Base-by-base conservation (phyloP, 2,329 filamentous ascomycete genomes). In the Leptodontidium sp. region DNA sequence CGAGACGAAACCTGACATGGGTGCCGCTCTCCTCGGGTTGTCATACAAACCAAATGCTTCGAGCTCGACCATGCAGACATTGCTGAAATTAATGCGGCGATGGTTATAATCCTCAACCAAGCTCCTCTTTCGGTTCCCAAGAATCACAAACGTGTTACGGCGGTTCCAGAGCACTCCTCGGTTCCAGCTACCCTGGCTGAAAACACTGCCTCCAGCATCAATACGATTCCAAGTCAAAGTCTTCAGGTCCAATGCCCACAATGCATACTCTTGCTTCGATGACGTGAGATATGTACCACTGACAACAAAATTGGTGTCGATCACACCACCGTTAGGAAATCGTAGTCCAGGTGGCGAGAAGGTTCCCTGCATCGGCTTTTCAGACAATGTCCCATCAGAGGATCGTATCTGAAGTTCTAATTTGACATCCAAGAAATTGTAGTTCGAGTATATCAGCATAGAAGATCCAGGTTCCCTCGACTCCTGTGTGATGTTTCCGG, bases 381-480 rank as follows among this genome's bases (percentile, higher is more conserved):
- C 96, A 0, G 89, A 88, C 64, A 99, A 82, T 0, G 89, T 90
- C 38, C 96, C 95, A 78, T 98, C 94, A 1, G 93, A 88, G 9
- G 92, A 85, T 64, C 96, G 89, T 59, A 99, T 89, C 80, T 98
- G 96, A 47, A 99, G 84, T 80, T 99, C 96, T 29, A 99, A 84
- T 79, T 97, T 98, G 73, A 99, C 96, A 75, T 99, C 95, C 66
- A 99, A 81, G 77, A 99, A 99, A 80, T 99, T 98, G 81, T 99
- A 99, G 79, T 99, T 99, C 29, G 95, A 98, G 80, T 99, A 99
- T 57, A 99, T 97, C 71, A 99, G 86, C 94, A 98, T 98, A 1
- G 89, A 90, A 1, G 88, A 88, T 7, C 87, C 87, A 0, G 86
- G 79, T 61, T 90, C 88, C 38, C 84, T 84, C 4, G 83, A 79